phyloP scores from a whole-genome alignment of 2,329 filamentous ascomycete species.

The Botrytis medusae region DNA sequence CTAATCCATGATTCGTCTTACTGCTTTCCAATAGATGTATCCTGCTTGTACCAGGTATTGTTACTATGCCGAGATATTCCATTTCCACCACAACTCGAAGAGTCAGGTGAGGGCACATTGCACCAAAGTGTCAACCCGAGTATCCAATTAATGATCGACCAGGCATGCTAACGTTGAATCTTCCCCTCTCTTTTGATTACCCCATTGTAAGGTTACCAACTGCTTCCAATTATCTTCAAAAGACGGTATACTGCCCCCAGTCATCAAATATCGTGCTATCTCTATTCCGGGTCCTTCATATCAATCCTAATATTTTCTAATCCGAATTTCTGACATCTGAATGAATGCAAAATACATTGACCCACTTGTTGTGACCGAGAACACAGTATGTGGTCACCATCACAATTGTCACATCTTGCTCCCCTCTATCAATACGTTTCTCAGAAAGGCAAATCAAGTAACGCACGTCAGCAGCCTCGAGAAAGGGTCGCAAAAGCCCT shows the following conservation, averaged over 20 bases:
- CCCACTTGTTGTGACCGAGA: conserved; percentile 19
- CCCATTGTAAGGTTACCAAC: conserved; percentile 16
- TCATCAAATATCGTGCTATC: conserved; percentile 7
- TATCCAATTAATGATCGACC: conserved; percentile 20
- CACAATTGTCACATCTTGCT: conserved; percentile 19
- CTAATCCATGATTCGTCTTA: conserved; percentile 16
- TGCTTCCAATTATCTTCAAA: conserved; percentile 16
- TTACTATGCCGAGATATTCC: conserved; percentile 9
- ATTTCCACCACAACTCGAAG: conserved; percentile 1
- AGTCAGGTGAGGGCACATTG: conserved; percentile 17
- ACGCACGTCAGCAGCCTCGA: conserved; percentile 18
- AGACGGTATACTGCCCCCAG: neutral
- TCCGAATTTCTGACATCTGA: neutral
- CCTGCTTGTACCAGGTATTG: conserved; percentile 6
- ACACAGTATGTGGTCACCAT: conserved; percentile 21
- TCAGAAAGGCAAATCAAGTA: neutral
- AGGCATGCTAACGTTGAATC: conserved; percentile 13
- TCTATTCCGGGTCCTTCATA: conserved; percentile 4
- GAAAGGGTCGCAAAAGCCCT: conserved; percentile 7
- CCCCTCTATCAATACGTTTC: conserved; percentile 3
- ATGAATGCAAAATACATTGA: neutral
- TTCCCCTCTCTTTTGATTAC: conserved; percentile 16
- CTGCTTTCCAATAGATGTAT: conserved; percentile 12
- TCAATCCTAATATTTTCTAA: conserved; percentile 3
- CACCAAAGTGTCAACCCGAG: conserved; percentile 14